Conservation (phyloP, 2,329 filamentous ascomycete species). For the Dothideomycetes sp. region DNA sequence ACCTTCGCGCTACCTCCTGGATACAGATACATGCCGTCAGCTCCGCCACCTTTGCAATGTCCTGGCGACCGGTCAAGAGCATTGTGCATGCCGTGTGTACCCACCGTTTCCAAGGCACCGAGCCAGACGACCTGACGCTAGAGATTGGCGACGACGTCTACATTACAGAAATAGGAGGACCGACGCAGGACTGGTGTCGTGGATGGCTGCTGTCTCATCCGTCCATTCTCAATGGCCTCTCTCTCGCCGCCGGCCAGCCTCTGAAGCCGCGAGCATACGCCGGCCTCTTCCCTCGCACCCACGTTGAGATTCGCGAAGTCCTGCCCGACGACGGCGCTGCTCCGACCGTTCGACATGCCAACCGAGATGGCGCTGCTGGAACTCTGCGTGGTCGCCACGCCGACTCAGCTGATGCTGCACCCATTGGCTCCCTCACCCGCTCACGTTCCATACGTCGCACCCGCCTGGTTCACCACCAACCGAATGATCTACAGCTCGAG, state of each 20-base stretch:
- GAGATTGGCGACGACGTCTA: slow-evolving; percentile 98
- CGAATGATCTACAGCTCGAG: slow-evolving; percentile 2
- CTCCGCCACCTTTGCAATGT: too few relatives aligned
- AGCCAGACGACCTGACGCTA: slow-evolving; percentile 82
- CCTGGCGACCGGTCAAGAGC: slow-evolving; percentile 91
- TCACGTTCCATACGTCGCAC: neutral
- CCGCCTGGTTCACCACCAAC: slow-evolving; percentile 1
- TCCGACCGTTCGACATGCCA: slow-evolving; percentile 2
- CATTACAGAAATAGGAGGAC: slow-evolving; percentile 89
- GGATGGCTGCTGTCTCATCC: slow-evolving; percentile 93
- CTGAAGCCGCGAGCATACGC: slow-evolving; percentile 94
- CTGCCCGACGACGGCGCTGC: slow-evolving; percentile 54
- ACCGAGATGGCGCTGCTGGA: neutral
- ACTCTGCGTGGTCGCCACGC: too few relatives aligned
- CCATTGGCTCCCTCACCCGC: neutral
- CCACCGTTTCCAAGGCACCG: slow-evolving; percentile 81
- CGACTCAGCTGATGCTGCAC: too few relatives aligned
- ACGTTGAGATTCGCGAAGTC: slow-evolving; percentile 88
- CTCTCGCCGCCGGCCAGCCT: slow-evolving; percentile 81
- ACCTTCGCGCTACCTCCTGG: too few relatives aligned
- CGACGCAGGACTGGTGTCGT: slow-evolving; percentile 79
- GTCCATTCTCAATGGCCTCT: slow-evolving; percentile 82
- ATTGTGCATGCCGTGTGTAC: slow-evolving; percentile 97
- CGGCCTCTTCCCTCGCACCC: slow-evolving; percentile 92
- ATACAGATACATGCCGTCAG: too few relatives aligned